Conservation (phyloP, 2,329 filamentous ascomycete genomes). For the Didymella sp. region DNA sequence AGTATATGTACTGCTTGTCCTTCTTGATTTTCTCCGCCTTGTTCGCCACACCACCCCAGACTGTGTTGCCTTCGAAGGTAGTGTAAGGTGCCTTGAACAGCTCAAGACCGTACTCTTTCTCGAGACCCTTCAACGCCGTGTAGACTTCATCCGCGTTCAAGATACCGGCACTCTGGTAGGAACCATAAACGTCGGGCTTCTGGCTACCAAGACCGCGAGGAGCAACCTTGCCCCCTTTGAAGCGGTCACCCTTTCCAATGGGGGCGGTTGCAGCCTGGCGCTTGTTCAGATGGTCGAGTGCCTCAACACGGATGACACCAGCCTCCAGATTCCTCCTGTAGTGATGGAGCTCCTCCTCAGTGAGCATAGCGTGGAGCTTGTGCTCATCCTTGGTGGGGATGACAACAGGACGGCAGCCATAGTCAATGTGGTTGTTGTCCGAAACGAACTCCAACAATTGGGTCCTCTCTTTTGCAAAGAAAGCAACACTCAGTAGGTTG, state of each 20-base stretch:
- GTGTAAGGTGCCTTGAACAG: conserved; percentile 54
- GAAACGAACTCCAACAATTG: conserved; percentile 40
- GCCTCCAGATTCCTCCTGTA: conserved; percentile 35
- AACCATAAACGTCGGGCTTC: conserved; percentile 36
- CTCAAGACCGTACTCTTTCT: conserved; percentile 52
- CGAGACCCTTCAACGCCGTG: conserved; percentile 55
- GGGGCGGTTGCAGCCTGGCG: conserved; percentile 38
- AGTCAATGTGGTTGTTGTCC: conserved; percentile 41
- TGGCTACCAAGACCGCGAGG: conserved; percentile 54
- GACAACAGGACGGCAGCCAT: conserved; percentile 45
- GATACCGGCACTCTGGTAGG: conserved; percentile 49
- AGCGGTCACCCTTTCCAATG: conserved; percentile 50
- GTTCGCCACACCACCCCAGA: conserved; percentile 51
- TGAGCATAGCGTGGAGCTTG: conserved; percentile 43
- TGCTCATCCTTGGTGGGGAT: conserved; percentile 37
- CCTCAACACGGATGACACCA: conserved; percentile 32
- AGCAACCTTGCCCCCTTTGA: conserved; percentile 53
- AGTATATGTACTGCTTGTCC: conserved; percentile 58
- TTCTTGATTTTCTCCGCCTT: conserved; percentile 55
- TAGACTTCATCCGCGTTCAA: conserved; percentile 57
- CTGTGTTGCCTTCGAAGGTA: conserved; percentile 52
- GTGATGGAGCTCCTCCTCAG: conserved; percentile 31
- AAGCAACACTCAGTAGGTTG: conserved; percentile 38
- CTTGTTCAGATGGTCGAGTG: conserved; percentile 37
- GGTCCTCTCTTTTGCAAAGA: conserved; percentile 41